Evolutionary conservation across 208 protist genomes (phyloP).

Genomic region (Wallacemonas sp.): DNA sequence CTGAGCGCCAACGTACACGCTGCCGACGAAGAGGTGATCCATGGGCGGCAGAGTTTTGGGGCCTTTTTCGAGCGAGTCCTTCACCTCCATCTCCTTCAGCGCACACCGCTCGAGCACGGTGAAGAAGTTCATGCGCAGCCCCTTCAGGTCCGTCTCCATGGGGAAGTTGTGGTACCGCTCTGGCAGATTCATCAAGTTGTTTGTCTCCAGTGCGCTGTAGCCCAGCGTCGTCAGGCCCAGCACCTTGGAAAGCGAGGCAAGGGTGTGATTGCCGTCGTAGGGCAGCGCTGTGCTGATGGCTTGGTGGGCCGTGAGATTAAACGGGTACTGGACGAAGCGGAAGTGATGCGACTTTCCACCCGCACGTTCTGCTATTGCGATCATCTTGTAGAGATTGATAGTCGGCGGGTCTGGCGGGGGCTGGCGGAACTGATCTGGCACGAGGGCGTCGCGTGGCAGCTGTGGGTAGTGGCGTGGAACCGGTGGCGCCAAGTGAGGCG

Average conservation of each 20-base stretch:
- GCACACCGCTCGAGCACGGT: constrained; percentile 76
- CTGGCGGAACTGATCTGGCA: constrained; percentile 71
- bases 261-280: constrained; percentile 84
- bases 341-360: constrained; percentile 74
- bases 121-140: constrained; percentile 88
- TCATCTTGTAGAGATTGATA: constrained; percentile 76
- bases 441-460: constrained; percentile 74
- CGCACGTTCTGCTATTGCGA: constrained; percentile 64
- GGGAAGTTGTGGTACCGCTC: constrained; percentile 92
- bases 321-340: constrained; percentile 87
- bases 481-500: constrained; percentile 70
- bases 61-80: constrained; percentile 80
- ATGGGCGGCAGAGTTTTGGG: constrained; percentile 71
- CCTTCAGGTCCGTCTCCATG: constrained; percentile 76
- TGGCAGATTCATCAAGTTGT: constrained; percentile 79
- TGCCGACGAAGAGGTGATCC: constrained; percentile 81
- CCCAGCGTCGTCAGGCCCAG: constrained; percentile 75
- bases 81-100: constrained; percentile 90
- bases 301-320: constrained; percentile 84
- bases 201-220: constrained; percentile 83
- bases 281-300: constrained; percentile 71
- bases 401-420: constrained; percentile 44
- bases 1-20: constrained; percentile 76
- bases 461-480: constrained; percentile 70
- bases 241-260: constrained; percentile 57